Evolutionary conservation across 1,139 yeast species (phyloP).

Genomic region (Geotrichum histeridarum): DNA sequence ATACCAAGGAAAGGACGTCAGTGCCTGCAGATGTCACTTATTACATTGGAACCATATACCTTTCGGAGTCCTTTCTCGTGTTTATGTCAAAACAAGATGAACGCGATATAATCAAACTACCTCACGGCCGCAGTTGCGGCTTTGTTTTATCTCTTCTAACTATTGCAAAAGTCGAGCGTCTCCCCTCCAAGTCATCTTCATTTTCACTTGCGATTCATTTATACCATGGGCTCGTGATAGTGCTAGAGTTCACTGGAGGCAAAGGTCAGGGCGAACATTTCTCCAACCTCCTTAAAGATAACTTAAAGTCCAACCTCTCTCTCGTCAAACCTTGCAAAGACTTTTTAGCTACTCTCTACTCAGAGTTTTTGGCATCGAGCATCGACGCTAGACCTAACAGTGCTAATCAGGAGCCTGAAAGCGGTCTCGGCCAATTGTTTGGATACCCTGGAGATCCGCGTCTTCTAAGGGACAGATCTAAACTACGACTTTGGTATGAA

Average conservation of each 20-base stretch:
- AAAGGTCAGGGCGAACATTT: slow-evolving; percentile 76
- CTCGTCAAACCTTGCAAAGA: slow-evolving; percentile 52
- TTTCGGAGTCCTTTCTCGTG: slow-evolving; percentile 71
- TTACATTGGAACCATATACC: slow-evolving; percentile 55
- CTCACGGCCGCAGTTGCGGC: slow-evolving; percentile 49
- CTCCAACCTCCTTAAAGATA: slow-evolving; percentile 59
- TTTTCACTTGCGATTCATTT: slow-evolving; percentile 69
- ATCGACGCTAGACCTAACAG: slow-evolving; percentile 15
- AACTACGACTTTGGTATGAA: slow-evolving; percentile 91
- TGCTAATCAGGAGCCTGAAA: slow-evolving; percentile 49
- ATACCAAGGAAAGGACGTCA: slow-evolving; percentile 13
- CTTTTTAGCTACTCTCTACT: slow-evolving; percentile 69
- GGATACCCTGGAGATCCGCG: slow-evolving; percentile 88
- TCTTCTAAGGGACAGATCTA: slow-evolving; percentile 72
- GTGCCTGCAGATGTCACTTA: slow-evolving; percentile 29
- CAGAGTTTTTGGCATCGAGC: slow-evolving; percentile 65
- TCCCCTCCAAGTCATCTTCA: slow-evolving; percentile 68
- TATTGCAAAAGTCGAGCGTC: slow-evolving; percentile 76
- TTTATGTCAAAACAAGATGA: slow-evolving; percentile 68
- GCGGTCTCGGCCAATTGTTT: slow-evolving; percentile 78
- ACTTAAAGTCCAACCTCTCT: slow-evolving; percentile 59
- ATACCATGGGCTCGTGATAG: slow-evolving; percentile 58
- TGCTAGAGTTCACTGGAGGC: slow-evolving; percentile 72
- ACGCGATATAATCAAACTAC: background rate
- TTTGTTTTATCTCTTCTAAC: slow-evolving; percentile 72